phyloP scores from a whole-genome alignment of 2,329 filamentous ascomycete genomes.

The Diplocarpon rosae region DNA sequence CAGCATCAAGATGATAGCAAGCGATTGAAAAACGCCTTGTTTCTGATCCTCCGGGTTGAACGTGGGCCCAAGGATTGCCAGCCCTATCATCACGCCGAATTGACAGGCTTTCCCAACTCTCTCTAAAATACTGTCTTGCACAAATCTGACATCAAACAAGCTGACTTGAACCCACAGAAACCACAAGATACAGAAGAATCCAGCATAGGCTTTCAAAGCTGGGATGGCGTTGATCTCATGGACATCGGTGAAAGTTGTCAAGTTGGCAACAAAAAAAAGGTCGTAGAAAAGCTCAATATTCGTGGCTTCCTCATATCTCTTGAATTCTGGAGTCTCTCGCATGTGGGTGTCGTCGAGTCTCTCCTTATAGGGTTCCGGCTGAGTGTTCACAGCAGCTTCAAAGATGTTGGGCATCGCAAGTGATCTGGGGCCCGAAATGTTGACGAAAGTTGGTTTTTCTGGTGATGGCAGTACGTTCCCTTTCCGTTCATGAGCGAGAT shows the following conservation, averaged over 20 bases:
- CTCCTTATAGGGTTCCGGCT: not conserved
- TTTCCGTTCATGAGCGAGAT: not conserved
- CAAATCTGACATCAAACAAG: slow-evolving; percentile 47
- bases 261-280: slow-evolving; percentile 48
- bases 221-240: slow-evolving; percentile 41
- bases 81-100: slow-evolving; percentile 39
- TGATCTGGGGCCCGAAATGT: not conserved
- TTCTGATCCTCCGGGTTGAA: slow-evolving; percentile 25
- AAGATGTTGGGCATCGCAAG: not conserved
- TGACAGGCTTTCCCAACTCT: slow-evolving; percentile 41
- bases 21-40: not conserved
- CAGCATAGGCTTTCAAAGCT: slow-evolving; percentile 41
- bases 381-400: not conserved
- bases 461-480: not conserved
- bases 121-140: slow-evolving; percentile 43
- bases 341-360: not conserved
- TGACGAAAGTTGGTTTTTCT: not conserved
- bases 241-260: slow-evolving; percentile 44
- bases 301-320: slow-evolving; percentile 17
- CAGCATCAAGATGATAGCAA: slow-evolving; percentile 29
- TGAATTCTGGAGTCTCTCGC: slow-evolving; percentile 9
- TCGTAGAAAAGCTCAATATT: slow-evolving; percentile 41
- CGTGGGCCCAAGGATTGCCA: slow-evolving; percentile 37
- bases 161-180: slow-evolving; percentile 49
- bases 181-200: slow-evolving; percentile 38